Base-by-base conservation (phyloP, 176 grass and related monocot species). In the Aegilops sharonensis region DNA sequence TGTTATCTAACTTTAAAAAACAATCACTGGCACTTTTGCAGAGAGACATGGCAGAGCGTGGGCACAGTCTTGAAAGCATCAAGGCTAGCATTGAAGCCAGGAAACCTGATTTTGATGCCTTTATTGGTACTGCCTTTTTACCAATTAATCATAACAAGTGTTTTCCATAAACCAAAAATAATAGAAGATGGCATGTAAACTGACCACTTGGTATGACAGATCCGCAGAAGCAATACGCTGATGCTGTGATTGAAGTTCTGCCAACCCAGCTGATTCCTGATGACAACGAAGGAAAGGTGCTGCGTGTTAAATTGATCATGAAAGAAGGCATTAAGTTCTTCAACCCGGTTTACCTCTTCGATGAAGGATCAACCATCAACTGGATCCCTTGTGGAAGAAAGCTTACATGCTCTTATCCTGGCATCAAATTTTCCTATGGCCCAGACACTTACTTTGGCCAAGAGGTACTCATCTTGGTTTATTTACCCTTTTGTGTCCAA, bases 381-480 rank as follows among this genome's bases (percentile, higher is more conserved):
- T 98, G 95, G 95, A 85, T 93, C 60, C 95, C 95, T 39, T 98
- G 95, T 50, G 95, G 95, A 65, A 93, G 95, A 87, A 98, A 98
- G 66, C 89, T 97, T 27, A 93, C 92, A 68, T 95, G 91, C 85
- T 95, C 95, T 60, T 97, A 98, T 78, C 95, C 93, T 59, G 95
- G 95, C 82, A 95, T 98, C 78, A 95, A 91, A 85, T 91, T 95
- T 82, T 68, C 81, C 70, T 98, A 98, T 57, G 87, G 93, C 64
- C 95, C 95, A 42, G 93, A 98, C 25, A 74, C 70, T 42, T 98
- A 95, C 87, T 98, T 47, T 65, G 91, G 91, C 13, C 78, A 93
- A 45, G 95, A 98, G 93, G 95, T 98, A 93, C 74, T 87, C 27
- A 57, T 62, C 56, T 59, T 42, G 25, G 63, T 29, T 68, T 84